phyloP scores from a whole-genome alignment of 768 basidiomycete genomes.

The Amanita muscaria region DNA sequence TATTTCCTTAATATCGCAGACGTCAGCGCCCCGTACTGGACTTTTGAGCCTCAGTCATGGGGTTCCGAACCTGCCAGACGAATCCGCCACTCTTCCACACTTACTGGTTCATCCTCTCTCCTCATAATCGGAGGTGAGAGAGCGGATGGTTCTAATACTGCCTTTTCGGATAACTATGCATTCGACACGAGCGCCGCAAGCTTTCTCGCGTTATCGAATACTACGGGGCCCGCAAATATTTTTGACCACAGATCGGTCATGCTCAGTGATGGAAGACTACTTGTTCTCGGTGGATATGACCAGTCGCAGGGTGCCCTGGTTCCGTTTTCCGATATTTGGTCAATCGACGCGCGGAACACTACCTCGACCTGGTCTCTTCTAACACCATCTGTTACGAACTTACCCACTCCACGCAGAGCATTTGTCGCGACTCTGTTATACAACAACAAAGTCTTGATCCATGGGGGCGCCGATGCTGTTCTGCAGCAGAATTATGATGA shows the following conservation, averaged over 20 bases:
- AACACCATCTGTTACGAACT: constrained; percentile 24
- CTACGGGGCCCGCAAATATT: constrained; percentile 55
- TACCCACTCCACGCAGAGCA: constrained; percentile 53
- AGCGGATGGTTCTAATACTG: constrained; percentile 66
- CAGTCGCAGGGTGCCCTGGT: constrained; percentile 37
- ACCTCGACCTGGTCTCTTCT: constrained; percentile 42
- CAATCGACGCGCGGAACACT: constrained; percentile 46
- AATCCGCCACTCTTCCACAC: constrained; percentile 63
- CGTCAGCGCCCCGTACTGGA: constrained; percentile 34
- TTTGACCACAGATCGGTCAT: constrained; percentile 67
- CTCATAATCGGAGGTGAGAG: constrained; percentile 76
- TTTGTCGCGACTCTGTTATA: constrained; percentile 48
- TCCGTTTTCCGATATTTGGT: constrained; percentile 53
- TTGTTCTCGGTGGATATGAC: constrained; percentile 70
- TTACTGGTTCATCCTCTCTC: constrained; percentile 38
- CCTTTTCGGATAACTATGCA: constrained; percentile 54
- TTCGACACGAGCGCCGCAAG: constrained; percentile 42
- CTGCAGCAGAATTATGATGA: constrained; percentile 48
- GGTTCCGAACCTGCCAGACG: constrained; percentile 62
- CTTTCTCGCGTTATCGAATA: constrained; percentile 48
- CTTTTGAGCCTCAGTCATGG: constrained; percentile 42
- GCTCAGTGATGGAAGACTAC: constrained; percentile 56
- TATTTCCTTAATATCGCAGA: constrained; percentile 40
- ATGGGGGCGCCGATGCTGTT: constrained; percentile 63
- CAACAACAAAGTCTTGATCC: constrained; percentile 55